Conservation (phyloP, 768 basidiomycete genomes). For the Lactarius vividus region DNA sequence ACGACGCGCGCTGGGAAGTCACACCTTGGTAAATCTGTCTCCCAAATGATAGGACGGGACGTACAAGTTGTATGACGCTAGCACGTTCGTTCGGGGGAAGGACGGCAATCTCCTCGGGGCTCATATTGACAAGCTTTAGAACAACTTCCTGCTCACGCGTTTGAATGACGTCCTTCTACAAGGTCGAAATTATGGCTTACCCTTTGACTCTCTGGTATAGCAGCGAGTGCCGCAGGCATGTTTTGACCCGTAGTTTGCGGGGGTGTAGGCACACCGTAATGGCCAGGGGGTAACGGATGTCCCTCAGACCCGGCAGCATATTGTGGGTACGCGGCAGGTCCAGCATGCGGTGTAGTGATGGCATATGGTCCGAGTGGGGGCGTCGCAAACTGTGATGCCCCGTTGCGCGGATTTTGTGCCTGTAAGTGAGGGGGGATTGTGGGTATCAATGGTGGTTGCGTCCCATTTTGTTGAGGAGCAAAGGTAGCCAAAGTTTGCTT, state of each 20-base stretch:
- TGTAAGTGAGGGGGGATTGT: constrained; percentile 33
- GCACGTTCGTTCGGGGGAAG: constrained; percentile 71
- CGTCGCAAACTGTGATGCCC: constrained; percentile 21
- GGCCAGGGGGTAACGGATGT: neutral
- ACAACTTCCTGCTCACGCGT: constrained; percentile 56
- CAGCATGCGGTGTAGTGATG: constrained; percentile 8
- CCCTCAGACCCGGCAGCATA: constrained; percentile 11
- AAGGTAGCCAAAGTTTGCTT: constrained; percentile 66
- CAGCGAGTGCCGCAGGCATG: constrained; percentile 53
- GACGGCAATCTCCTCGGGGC: constrained; percentile 76
- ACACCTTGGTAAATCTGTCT: constrained; percentile 5
- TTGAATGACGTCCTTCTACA: constrained; percentile 13
- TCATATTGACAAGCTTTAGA: constrained; percentile 76
- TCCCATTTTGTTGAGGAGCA: constrained; percentile 30
- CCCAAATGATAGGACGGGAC: constrained; percentile 31
- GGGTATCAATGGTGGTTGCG: constrained; percentile 29
- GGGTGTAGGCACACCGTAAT: constrained; percentile 18
- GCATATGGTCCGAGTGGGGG: constrained; percentile 10
- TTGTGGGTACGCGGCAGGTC: constrained; percentile 19
- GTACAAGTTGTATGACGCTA: constrained; percentile 79
- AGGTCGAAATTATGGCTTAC: constrained; percentile 34
- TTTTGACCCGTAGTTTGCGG: constrained; percentile 23
- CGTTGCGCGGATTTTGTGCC: constrained; percentile 33
- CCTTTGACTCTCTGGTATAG: constrained; percentile 69
- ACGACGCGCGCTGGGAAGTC: constrained; percentile 22